Conservation (phyloP, 768 basidiomycete genomes). For the Dictyophora rubrovolvata region DNA sequence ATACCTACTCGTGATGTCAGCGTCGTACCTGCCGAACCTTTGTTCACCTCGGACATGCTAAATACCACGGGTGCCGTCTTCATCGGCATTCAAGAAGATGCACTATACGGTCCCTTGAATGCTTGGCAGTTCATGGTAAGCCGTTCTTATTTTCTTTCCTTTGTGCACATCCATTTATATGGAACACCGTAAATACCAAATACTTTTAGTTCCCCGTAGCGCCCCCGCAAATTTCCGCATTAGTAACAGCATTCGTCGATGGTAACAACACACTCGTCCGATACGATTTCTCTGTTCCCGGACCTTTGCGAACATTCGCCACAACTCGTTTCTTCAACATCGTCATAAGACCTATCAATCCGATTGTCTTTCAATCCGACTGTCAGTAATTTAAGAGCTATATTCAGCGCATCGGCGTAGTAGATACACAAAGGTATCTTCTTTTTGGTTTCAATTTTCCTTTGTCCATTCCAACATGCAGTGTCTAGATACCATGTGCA, state of each 20-base stretch:
- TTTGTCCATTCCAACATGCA: neutral
- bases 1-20: neutral
- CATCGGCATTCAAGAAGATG: constrained; percentile 4
- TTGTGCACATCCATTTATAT: neutral
- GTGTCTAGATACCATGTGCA: too few relatives aligned
- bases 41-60: constrained; percentile 2
- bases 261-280: constrained; percentile 6
- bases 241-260: neutral
- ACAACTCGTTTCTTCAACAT: constrained; percentile 9
- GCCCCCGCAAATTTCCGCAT: neutral
- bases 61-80: constrained; percentile 1
- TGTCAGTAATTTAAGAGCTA: neutral
- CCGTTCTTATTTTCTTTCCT: neutral
- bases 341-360: neutral
- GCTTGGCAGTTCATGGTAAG: constrained; percentile 3
- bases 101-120: constrained; percentile 5
- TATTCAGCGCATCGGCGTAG: neutral
- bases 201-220: neutral
- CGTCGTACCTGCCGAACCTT: constrained; percentile 1
- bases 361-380: constrained; percentile 4
- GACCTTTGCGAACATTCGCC: neutral
- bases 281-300: constrained; percentile 5
- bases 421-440: neutral
- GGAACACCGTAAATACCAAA: neutral
- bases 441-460: neutral